phyloP scores from a whole-genome alignment of 1,139 yeast genomes.

The Waltiozyma sp. region DNA sequence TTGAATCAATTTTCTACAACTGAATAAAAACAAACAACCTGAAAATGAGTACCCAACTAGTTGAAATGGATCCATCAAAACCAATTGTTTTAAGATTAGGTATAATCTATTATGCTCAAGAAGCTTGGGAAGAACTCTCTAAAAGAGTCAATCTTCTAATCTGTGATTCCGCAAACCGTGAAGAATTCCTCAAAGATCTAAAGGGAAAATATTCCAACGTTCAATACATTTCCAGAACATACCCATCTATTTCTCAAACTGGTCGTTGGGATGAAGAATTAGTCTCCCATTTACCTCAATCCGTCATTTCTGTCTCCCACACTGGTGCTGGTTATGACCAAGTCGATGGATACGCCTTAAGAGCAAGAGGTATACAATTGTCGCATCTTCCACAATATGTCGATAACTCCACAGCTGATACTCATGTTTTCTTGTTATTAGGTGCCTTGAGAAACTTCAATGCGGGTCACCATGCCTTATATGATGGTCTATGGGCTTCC shows the following conservation, averaged over 20 bases:
- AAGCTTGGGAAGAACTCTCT: conserved; percentile 43
- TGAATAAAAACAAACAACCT: too few relatives aligned
- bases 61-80: too few relatives aligned
- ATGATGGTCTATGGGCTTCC: conserved; percentile 49
- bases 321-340: conserved; percentile 95
- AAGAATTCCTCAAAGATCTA: conserved; percentile 38
- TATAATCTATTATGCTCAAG: conserved; percentile 37
- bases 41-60: too few relatives aligned
- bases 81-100: conserved; percentile 56
- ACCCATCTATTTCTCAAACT: conserved; percentile 34
- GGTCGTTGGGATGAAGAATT: conserved; percentile 75
- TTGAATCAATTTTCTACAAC: too few relatives aligned
- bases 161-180: conserved; percentile 34
- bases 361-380: conserved; percentile 40
- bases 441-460: conserved; percentile 62
- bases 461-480: conserved; percentile 33
- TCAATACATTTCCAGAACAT: conserved; percentile 42
- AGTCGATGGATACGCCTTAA: conserved; percentile 39
- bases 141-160: conserved; percentile 39
- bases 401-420: conserved; percentile 74
- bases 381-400: conserved; percentile 67
- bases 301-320: conserved; percentile 62
- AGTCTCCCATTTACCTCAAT: conserved; percentile 44
- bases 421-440: conserved; percentile 55
- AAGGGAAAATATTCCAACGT: conserved; percentile 32